phyloP scores from a whole-genome alignment of 2,329 filamentous ascomycete species.

The Plectosphaerella sp. region DNA sequence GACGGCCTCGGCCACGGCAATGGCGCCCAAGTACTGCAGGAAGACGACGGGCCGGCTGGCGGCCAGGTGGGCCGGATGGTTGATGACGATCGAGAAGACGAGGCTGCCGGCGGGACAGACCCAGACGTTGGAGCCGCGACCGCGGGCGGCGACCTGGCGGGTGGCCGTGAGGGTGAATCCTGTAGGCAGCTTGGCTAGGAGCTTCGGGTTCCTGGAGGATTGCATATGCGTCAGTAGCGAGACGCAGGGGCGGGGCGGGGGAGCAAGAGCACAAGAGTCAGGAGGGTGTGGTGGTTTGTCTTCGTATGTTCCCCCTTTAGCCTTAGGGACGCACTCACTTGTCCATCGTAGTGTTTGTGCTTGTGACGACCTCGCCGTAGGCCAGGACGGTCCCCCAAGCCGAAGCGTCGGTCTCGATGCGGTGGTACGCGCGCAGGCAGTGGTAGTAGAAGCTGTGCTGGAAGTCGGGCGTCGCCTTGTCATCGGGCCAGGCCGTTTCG shows the following conservation, averaged over 20 bases:
- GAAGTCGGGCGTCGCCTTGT: slow-evolving; percentile 77
- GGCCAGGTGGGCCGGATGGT: slow-evolving; percentile 72
- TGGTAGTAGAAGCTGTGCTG: slow-evolving; percentile 77
- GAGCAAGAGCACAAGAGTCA: not conserved
- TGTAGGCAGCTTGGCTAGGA: slow-evolving; percentile 71
- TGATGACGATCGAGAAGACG: slow-evolving; percentile 84
- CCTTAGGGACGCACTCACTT: slow-evolving; percentile 48
- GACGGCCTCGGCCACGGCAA: slow-evolving; percentile 82
- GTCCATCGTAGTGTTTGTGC: slow-evolving; percentile 88
- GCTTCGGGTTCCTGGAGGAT: slow-evolving; percentile 61
- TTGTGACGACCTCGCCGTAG: slow-evolving; percentile 90
- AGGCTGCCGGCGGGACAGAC: slow-evolving; percentile 81
- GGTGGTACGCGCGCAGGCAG: slow-evolving; percentile 64
- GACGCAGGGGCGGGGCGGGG: not conserved
- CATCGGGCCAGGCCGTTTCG: slow-evolving; percentile 60
- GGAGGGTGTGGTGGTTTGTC: too few species aligned
- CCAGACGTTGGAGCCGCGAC: slow-evolving; percentile 91
- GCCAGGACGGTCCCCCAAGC: slow-evolving; percentile 74
- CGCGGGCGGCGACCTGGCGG: slow-evolving; percentile 81
- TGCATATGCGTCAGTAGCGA: not conserved
- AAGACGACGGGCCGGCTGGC: slow-evolving; percentile 79
- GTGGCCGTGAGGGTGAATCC: slow-evolving; percentile 89
- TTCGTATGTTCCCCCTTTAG: too few species aligned
- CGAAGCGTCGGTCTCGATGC: slow-evolving; percentile 47
- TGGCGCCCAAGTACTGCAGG: slow-evolving; percentile 85